Conservation (phyloP, 192 early-diverging fungal genomes). For the Linnemannia zychae region DNA sequence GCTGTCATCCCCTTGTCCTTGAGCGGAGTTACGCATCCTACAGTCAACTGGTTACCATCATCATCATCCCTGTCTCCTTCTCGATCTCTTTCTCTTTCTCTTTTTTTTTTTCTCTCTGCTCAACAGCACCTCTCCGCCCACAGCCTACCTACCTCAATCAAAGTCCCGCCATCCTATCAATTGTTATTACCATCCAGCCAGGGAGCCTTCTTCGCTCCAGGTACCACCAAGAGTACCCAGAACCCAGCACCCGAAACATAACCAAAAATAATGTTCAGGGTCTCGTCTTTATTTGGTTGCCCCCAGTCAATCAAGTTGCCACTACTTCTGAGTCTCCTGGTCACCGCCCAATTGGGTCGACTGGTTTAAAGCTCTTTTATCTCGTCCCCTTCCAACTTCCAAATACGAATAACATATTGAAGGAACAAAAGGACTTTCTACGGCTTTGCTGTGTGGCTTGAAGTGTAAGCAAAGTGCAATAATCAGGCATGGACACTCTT, state of each 20-base stretch:
- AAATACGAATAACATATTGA: neutral
- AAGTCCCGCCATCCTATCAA: neutral
- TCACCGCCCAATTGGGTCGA: neutral
- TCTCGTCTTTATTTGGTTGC: neutral
- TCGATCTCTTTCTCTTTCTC: neutral
- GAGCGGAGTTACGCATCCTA: neutral
- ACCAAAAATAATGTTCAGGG: too few species aligned
- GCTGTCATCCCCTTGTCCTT: neutral
- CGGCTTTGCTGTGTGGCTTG: too few species aligned
- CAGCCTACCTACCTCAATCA: neutral
- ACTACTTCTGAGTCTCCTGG: neutral
- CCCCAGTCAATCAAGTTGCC: neutral
- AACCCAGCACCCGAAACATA: neutral
- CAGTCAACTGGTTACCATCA: neutral
- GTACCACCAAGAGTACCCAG: neutral
- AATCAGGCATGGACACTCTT: neutral
- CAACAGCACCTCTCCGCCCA: neutral
- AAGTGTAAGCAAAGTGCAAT: neutral
- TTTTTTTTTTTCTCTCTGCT: neutral
- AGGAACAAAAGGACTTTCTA: too few species aligned
- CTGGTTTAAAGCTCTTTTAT: too few species aligned
- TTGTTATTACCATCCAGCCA: neutral
- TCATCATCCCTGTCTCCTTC: neutral
- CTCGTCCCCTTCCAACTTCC: neutral
- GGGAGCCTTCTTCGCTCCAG: neutral